A percentile compares a stretch with the other conserved stretches of the same genome.
Evolutionary conservation across 2,329 filamentous ascomycete species (phyloP).

Genomic region (Colletotrichum camelliae): DNA sequence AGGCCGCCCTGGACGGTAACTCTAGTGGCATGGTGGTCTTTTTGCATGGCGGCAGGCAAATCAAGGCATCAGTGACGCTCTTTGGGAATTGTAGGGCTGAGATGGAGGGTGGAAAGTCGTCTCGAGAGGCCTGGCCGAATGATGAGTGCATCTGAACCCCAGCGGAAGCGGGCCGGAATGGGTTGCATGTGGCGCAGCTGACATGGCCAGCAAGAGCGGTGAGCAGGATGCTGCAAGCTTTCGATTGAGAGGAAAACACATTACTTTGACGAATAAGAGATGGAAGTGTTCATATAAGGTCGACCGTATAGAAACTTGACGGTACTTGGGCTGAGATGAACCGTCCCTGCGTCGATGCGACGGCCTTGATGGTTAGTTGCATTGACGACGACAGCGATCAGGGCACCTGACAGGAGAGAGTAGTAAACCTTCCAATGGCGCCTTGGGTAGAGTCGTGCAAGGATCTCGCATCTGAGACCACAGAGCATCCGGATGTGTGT

Average conservation of each 20-base stretch:
- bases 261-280: not conserved
- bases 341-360: not conserved
- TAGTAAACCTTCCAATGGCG: not conserved
- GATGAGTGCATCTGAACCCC: constrained; percentile 6
- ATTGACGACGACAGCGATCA: not conserved
- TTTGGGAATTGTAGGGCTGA: constrained; percentile 15
- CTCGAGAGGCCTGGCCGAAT: not conserved
- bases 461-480: constrained; percentile 9
- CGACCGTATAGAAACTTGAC: not conserved
- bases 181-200: constrained; percentile 17
- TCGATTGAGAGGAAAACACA: not conserved
- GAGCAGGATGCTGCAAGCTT: constrained; percentile 6
- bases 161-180: constrained; percentile 10
- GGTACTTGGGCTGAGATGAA: not conserved
- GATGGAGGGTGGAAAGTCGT: constrained; percentile 1
- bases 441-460: not conserved
- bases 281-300: not conserved
- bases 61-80: not conserved
- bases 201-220: constrained; percentile 13
- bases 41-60: not conserved
- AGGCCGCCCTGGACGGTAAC: constrained; percentile 2
- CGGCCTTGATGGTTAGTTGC: not conserved
- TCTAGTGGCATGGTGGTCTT: not conserved
- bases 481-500: not conserved
- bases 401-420: not conserved